These are phyloP conservation scores for Penicillium decumbens DNA, from an alignment of 2,329 filamentous ascomycete species.

Conservation along the genomic window DNA sequence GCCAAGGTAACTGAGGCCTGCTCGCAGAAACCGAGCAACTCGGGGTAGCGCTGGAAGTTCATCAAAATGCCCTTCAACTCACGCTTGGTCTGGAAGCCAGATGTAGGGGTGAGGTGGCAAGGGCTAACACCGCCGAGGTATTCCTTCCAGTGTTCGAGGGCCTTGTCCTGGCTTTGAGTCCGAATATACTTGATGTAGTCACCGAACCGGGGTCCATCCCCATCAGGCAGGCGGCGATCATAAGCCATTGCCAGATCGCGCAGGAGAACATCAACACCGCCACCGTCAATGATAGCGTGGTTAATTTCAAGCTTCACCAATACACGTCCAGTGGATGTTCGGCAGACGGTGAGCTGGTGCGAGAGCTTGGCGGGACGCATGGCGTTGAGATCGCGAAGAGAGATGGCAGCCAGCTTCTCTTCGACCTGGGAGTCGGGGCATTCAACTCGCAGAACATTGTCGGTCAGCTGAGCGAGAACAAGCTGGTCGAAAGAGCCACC, in stretches of 20 bases:
- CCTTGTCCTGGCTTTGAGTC: constrained; percentile 24
- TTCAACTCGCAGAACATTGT: constrained; percentile 28
- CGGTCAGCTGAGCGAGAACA: constrained; percentile 28
- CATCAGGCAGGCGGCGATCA: constrained; percentile 25
- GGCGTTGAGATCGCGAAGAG: constrained; percentile 24
- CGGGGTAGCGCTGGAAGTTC: constrained; percentile 29
- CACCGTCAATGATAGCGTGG: constrained; percentile 38
- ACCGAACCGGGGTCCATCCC: constrained; percentile 31
- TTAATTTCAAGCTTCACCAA: constrained; percentile 38
- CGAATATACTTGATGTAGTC: constrained; percentile 37
- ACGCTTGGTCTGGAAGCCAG: constrained; percentile 10
- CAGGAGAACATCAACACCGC: constrained; percentile 32
- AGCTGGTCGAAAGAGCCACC: constrained; percentile 37
- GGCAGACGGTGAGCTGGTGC: constrained; percentile 36
- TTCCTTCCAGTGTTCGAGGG: constrained; percentile 33
- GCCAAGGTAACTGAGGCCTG: constrained; percentile 31
- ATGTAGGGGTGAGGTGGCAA: constrained; percentile 27
- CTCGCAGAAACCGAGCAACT: constrained; percentile 33
- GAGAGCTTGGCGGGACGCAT: constrained; percentile 27
- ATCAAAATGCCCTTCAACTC: constrained; percentile 27
- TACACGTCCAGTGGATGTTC: constrained; percentile 27
- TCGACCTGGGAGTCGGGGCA: constrained; percentile 28
- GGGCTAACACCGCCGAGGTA: constrained; percentile 33
- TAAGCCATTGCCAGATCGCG: constrained; percentile 33
- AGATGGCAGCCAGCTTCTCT: constrained; percentile 26